Percentiles rank a stretch among this genome's conserved stretches.
phyloP scores from a whole-genome alignment of 257 asterid genomes.

The Apocynum venetum region DNA sequence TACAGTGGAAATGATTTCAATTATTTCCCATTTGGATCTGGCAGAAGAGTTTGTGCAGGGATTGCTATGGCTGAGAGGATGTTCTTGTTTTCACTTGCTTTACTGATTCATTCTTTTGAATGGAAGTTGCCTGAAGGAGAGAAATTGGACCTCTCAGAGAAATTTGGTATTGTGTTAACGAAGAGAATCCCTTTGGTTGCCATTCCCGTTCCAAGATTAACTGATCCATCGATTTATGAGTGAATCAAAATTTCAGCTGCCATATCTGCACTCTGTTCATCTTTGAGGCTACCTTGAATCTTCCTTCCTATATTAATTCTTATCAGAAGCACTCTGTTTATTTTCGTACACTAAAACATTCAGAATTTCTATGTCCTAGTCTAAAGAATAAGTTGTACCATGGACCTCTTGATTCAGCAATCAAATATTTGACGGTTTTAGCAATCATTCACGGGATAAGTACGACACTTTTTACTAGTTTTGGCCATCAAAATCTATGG shows the following conservation, averaged over 20 bases:
- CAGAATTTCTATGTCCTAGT: no score
- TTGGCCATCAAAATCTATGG: no score
- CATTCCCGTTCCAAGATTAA: conserved; percentile 50
- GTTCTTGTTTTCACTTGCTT: conserved; percentile 56
- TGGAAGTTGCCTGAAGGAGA: conserved; percentile 45
- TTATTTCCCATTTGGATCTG: conserved; percentile 66
- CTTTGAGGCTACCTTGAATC: background rate
- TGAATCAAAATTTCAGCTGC: conserved; percentile 5
- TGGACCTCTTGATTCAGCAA: no score
- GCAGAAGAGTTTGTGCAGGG: conserved; percentile 67
- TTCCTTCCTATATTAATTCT: background rate
- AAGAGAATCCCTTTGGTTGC: conserved; percentile 50
- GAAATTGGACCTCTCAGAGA: conserved; percentile 40
- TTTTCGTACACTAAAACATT: no score
- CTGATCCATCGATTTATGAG: conserved; percentile 32
- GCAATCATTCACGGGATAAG: no score
- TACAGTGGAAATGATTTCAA: conserved; percentile 51
- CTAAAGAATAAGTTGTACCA: no score
- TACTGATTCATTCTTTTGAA: conserved; percentile 53
- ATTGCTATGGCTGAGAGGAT: conserved; percentile 59
- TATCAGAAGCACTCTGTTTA: no score
- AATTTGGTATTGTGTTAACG: conserved; percentile 65
- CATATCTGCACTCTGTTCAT: background rate
- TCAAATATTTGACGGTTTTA: no score
- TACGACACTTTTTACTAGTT: no score